These are phyloP conservation scores for Annulohypoxylon nitens DNA, from an alignment of 495 filamentous ascomycete species.

Conservation along the genomic window DNA sequence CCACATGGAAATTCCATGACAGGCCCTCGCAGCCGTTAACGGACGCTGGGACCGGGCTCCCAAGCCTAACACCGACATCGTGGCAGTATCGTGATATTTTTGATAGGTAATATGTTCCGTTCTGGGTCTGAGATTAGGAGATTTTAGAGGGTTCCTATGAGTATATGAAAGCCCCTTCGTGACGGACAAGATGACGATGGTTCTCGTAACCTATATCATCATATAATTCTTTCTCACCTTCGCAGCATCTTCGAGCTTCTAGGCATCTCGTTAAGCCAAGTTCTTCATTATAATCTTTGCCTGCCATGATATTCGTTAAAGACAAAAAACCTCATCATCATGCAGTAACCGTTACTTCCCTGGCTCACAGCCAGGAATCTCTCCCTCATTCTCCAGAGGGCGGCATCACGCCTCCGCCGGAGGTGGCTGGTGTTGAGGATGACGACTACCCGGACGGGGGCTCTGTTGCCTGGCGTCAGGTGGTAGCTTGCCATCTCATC, in stretches of 20 bases:
- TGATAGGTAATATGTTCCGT: conserved; percentile 45
- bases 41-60: conserved; percentile 39
- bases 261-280: conserved; percentile 29
- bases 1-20: conserved; percentile 50
- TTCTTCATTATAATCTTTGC: conserved; percentile 30
- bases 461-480: conserved; percentile 58
- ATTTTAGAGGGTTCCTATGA: conserved; percentile 20
- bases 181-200: conserved; percentile 26
- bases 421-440: conserved; percentile 14
- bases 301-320: conserved; percentile 37
- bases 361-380: conserved; percentile 30
- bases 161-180: conserved; percentile 41
- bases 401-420: conserved; percentile 9
- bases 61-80: conserved; percentile 39
- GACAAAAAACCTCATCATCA: conserved; percentile 32
- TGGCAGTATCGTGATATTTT: conserved; percentile 47
- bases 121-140: conserved; percentile 1
- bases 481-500: conserved; percentile 56
- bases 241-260: conserved; percentile 23
- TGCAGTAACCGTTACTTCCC: conserved; percentile 31
- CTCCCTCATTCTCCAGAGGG: conserved; percentile 27
- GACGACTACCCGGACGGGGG: conserved; percentile 56
- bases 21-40: conserved; percentile 49
- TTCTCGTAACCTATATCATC: conserved; percentile 12
- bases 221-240: conserved; percentile 16